Evolutionary conservation across 805 yeast species (phyloP).

Genomic region (Yamadazyma scolyti): DNA sequence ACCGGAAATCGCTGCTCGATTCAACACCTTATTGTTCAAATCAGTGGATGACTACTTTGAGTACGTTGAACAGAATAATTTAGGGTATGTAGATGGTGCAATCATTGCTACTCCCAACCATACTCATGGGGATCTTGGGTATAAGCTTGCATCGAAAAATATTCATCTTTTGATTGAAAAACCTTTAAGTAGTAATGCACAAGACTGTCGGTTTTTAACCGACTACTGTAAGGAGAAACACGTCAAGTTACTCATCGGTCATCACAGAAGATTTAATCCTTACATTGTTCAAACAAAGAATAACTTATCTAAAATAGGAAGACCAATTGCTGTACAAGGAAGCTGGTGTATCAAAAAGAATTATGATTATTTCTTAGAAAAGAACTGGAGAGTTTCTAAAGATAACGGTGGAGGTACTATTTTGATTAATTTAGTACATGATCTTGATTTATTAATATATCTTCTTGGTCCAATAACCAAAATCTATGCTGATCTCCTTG

Average conservation of each 20-base stretch:
- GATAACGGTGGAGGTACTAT: conserved; percentile 33
- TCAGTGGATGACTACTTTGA: conserved; percentile 22
- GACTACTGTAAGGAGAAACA: conserved; percentile 17
- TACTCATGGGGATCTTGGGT: conserved; percentile 30
- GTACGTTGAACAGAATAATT: conserved; percentile 13
- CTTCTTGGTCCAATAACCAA: conserved; percentile 35
- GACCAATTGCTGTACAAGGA: conserved; percentile 35
- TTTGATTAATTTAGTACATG: conserved; percentile 37
- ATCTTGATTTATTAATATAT: conserved; percentile 33
- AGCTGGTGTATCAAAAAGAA: conserved; percentile 36
- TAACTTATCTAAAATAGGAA: conserved; percentile 24
- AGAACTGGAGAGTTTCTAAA: conserved; percentile 29
- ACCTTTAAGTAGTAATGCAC: conserved; percentile 29
- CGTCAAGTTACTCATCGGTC: conserved; percentile 34
- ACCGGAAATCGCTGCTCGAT: conserved; percentile 18
- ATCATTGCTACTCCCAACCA: conserved; percentile 38
- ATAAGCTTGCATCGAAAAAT: conserved; percentile 28
- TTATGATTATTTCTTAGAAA: conserved; percentile 25
- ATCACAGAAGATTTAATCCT: conserved; percentile 40
- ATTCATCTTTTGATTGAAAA: conserved; percentile 35
- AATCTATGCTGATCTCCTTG: conserved; percentile 33
- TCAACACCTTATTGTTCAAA: conserved; percentile 18
- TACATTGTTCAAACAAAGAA: conserved; percentile 31
- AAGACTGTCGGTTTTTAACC: conserved; percentile 27
- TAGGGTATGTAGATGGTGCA: conserved; percentile 32